These are phyloP conservation scores for Colletotrichum limetticola DNA, from an alignment of 2,329 filamentous ascomycete genomes.

Conservation along the genomic window DNA sequence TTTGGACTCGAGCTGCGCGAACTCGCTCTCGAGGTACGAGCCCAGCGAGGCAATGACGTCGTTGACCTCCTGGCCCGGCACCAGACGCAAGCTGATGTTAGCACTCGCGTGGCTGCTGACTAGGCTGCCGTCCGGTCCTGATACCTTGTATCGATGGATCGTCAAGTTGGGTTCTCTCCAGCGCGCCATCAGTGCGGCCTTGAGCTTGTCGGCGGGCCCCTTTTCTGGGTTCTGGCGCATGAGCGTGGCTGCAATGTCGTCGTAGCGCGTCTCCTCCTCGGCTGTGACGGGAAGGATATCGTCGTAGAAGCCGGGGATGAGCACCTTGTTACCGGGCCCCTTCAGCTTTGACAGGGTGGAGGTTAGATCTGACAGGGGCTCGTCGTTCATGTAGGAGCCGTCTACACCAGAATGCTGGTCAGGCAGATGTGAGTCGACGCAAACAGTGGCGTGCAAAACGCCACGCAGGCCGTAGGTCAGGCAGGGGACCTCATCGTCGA, in stretches of 20 bases:
- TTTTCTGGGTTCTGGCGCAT: constrained; percentile 75
- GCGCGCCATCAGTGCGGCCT: constrained; percentile 86
- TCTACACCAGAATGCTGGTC: constrained; percentile 98
- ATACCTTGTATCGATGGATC: constrained; percentile 92
- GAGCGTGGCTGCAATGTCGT: constrained; percentile 83
- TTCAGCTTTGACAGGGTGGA: constrained; percentile 85
- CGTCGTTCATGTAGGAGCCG: constrained; percentile 88
- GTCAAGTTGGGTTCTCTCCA: constrained; percentile 97
- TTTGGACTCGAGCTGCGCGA: constrained; percentile 78
- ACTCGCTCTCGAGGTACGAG: constrained; percentile 76
- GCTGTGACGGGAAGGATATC: constrained; percentile 79
- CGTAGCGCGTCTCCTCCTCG: constrained; percentile 83
- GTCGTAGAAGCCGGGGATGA: constrained; percentile 91
- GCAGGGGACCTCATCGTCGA: constrained; percentile 95
- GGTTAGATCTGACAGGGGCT: constrained; percentile 92
- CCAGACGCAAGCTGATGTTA: constrained; percentile 88
- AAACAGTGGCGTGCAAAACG: constrained; percentile 91
- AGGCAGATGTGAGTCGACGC: constrained; percentile 85
- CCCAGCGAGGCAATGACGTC: constrained; percentile 77
- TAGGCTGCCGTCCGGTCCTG: constrained; percentile 89
- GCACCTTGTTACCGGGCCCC: constrained; percentile 81
- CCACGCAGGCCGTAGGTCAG: constrained; percentile 94
- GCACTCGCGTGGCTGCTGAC: constrained; percentile 92
- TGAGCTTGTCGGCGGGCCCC: constrained; percentile 74
- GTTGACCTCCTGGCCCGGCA: constrained; percentile 90